phyloP scores from a whole-genome alignment of 805 yeast genomes.

The Torulaspora quercuum region DNA sequence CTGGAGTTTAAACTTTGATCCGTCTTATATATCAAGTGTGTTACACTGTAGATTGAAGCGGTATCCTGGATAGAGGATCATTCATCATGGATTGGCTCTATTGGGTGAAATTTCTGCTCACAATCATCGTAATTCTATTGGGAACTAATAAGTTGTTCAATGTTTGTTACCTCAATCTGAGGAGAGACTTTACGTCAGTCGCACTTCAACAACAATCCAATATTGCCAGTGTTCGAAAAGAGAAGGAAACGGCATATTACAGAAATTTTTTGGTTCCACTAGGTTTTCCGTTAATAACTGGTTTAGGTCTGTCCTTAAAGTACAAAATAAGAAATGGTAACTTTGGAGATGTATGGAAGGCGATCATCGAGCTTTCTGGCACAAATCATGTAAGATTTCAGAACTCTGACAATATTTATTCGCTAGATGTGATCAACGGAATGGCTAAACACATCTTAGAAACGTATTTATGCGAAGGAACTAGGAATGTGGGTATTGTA shows the following conservation, averaged over 20 bases:
- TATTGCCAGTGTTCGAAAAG: constrained; percentile 58
- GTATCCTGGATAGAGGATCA: neutral
- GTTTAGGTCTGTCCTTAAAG: constrained; percentile 60
- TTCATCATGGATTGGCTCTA: constrained; percentile 14
- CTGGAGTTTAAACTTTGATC: neutral
- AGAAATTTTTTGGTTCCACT: constrained; percentile 72
- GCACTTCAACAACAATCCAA: constrained; percentile 64
- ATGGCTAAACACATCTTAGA: constrained; percentile 21
- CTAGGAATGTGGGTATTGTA: constrained; percentile 31
- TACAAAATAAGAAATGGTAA: constrained; percentile 72
- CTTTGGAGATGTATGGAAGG: constrained; percentile 68
- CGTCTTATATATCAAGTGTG: too few relatives aligned
- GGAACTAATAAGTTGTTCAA: constrained; percentile 19
- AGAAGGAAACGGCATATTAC: constrained; percentile 70
- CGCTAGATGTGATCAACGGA: constrained; percentile 25
- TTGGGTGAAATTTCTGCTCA: constrained; percentile 13
- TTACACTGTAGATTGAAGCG: too few relatives aligned
- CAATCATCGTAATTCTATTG: constrained; percentile 13
- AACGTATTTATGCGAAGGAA: constrained; percentile 12
- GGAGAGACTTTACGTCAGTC: constrained; percentile 54
- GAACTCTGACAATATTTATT: constrained; percentile 21
- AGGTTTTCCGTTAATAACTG: constrained; percentile 64
- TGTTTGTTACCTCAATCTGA: constrained; percentile 28
- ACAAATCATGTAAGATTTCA: constrained; percentile 23
- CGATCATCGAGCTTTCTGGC: constrained; percentile 38